A percentile compares a stretch with the other conserved stretches of the same genome.
Evolutionary conservation across 306 rosid genomes (phyloP).

Genomic region (Prunus persica): DNA sequence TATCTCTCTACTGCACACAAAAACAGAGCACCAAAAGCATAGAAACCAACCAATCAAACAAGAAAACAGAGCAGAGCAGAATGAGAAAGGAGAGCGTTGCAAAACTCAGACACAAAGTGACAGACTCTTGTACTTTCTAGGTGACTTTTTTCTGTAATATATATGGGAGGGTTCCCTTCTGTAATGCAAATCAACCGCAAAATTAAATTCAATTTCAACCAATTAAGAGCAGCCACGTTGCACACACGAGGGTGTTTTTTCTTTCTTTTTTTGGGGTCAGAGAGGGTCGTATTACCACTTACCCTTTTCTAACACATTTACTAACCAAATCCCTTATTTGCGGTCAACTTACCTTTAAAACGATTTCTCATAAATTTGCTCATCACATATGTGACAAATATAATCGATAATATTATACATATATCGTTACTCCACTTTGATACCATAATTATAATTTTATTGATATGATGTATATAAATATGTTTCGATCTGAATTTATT

Average conservation of each 20-base stretch:
- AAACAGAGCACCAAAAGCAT: constrained; percentile 30
- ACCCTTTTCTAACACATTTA: too few species aligned
- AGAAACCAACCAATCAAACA: constrained; percentile 10
- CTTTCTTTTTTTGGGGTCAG: too few species aligned
- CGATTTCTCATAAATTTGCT: too few species aligned
- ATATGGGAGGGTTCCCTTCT: not conserved
- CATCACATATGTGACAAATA: too few species aligned
- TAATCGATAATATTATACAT: too few species aligned
- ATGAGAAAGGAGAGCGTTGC: constrained; percentile 5
- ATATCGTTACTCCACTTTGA: too few species aligned
- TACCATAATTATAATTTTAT: too few species aligned
- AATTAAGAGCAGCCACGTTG: constrained; percentile 19
- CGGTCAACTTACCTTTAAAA: too few species aligned
- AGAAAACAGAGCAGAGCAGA: constrained; percentile 22
- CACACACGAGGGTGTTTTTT: constrained; percentile 1
- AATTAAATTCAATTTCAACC: not conserved
- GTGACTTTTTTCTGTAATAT: not conserved
- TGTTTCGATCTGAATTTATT: too few species aligned
- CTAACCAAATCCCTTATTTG: too few species aligned
- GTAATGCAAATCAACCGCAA: constrained; percentile 23
- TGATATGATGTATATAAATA: too few species aligned
- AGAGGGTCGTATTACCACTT: too few species aligned
- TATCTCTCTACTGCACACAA: constrained; percentile 23
- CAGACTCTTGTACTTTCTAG: not conserved
- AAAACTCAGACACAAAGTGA: constrained; percentile 6